Evolutionary conservation across 2,329 filamentous ascomycete species (phyloP), one percentile per base, ranked within the genome.

Genomic region (Alternaria sp.): DNA sequence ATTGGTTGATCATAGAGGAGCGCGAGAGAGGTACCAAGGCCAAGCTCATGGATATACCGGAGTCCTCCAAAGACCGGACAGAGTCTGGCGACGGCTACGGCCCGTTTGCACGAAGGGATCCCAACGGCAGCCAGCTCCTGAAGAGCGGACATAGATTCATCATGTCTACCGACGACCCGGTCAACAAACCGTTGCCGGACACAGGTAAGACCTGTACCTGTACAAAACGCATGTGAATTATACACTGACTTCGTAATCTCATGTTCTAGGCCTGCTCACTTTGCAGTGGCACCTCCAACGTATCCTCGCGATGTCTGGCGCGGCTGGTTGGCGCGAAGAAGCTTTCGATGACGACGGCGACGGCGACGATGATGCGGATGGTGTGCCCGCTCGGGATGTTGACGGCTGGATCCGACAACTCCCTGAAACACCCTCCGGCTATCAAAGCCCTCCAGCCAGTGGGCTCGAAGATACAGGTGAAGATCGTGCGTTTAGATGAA

Each of bases 281-380:
- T 37, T 71, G 46, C 68, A 71, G 55, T 71, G 68, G 66, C 60
- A 69, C 51, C 61, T 71, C 44, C 62, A 71, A 33, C 66, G 68
- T 50, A 55, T 71, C 45, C 55, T 71, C 43, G 68, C 68, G 25
- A 71, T 68, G 63, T 65, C 68, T 15, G 65, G 67, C 55, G 67
- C 61, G 23, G 68, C 65, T 58, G 59, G 51, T 28, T 69, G 68
- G 68, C 64, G 49, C 30, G 66, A 70, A 41, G 57, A 69, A 43
- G 64, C 65, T 33, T 64, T 64, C 37, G 59, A 59, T 45, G 30
- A 65, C 26, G 50, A 63, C 20, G 64, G 41, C 20, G 51, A 55
- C 21, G 53, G 25, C 12, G 58, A 61, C 23, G 18, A 60, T 6
- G 45, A 55, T 28, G 26, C 26, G 10, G 26, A 28, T 28, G 26